Evolutionary conservation across 306 rosid genomes (phyloP), one percentile per base, ranked within the genome.

Genomic region (Ceratonia siliqua): DNA sequence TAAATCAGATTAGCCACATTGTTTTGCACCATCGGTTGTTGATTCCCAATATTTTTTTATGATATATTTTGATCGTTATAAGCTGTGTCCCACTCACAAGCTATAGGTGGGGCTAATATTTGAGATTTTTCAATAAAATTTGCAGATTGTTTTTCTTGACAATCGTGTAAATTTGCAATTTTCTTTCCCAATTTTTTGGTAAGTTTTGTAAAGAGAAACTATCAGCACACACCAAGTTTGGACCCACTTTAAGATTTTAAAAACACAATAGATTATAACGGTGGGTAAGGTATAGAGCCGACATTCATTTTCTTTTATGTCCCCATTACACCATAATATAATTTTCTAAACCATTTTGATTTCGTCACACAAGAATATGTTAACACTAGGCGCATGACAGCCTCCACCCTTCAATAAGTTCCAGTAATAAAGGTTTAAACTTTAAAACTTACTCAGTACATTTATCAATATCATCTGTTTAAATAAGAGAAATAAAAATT

Each of bases 231-330:
- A 28, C 32, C 4, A 0, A 15, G 13, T 58, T 14, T 15, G 42
- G 42, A 12, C 65, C 65, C 65, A 58, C 65, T 4, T 15, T 30
- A 28, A n/a, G n/a, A n/a, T n/a, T n/a, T n/a, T n/a, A n/a, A 33
- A 33, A 42, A 33, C 24, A 17, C 25, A 32, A 33, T 32, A 59
- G 0, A 15, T 59, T 30, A n/a, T 59, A 2, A 38, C 56, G 83
- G 88, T 64, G 87, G 87, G 85, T 76, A 67, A 65, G 90, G 81
- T 78, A 69, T 83, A 79, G 65, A 81, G 83, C 85, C 83, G 75
- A 82, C 86, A 84, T 79, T 72, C 62, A 85, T 73, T 80, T 84
- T 73, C 68, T 72, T 76, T 65, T 79, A 84, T 81, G 82, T 85
- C 77, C 75, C 58, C 85, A 78, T 80, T 73, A 78, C 76, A 53